Evolutionary conservation across 1,284 basidiomycete genomes (phyloP).

Genomic region (Irpex lacteus): DNA sequence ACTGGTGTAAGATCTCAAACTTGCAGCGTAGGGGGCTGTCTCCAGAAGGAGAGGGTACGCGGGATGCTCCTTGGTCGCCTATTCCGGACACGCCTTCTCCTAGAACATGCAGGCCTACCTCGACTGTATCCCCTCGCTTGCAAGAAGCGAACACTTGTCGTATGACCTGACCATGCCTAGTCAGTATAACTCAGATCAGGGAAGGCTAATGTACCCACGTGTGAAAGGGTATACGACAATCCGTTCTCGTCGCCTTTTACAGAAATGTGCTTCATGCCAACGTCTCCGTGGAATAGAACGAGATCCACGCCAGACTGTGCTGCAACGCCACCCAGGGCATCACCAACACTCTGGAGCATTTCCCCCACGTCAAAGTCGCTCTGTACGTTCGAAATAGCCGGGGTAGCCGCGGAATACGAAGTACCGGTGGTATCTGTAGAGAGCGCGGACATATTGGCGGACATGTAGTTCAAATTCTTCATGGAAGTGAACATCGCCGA

Average conservation of each 20-base stretch:
- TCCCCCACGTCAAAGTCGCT: slow-evolving; percentile 69
- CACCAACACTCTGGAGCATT: slow-evolving; percentile 74
- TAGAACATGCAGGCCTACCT: slow-evolving; percentile 76
- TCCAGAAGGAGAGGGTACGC: slow-evolving; percentile 20
- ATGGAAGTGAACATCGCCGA: slow-evolving; percentile 86
- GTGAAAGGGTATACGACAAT: slow-evolving; percentile 74
- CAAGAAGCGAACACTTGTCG: slow-evolving; percentile 79
- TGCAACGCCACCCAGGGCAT: slow-evolving; percentile 82
- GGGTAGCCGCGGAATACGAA: slow-evolving; percentile 10
- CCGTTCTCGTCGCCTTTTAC: slow-evolving; percentile 85
- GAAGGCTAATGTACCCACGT: slow-evolving; percentile 56
- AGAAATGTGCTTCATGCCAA: slow-evolving; percentile 78
- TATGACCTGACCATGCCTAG: slow-evolving; percentile 55
- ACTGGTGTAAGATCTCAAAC: slow-evolving; percentile 56
- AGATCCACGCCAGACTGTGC: slow-evolving; percentile 82
- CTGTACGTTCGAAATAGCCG: slow-evolving; percentile 13
- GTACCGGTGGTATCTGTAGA: slow-evolving; percentile 15
- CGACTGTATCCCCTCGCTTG: slow-evolving; percentile 76
- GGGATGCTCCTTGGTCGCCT: slow-evolving; percentile 15
- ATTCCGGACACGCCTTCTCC: slow-evolving; percentile 18
- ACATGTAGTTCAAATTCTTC: slow-evolving; percentile 89
- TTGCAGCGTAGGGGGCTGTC: slow-evolving; percentile 42
- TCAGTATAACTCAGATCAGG: slow-evolving; percentile 8
- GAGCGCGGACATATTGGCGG: slow-evolving; percentile 63
- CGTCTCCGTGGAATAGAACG: slow-evolving; percentile 85